Conservation (phyloP, 768 basidiomycete species). For the Gymnopilus dilepis region DNA sequence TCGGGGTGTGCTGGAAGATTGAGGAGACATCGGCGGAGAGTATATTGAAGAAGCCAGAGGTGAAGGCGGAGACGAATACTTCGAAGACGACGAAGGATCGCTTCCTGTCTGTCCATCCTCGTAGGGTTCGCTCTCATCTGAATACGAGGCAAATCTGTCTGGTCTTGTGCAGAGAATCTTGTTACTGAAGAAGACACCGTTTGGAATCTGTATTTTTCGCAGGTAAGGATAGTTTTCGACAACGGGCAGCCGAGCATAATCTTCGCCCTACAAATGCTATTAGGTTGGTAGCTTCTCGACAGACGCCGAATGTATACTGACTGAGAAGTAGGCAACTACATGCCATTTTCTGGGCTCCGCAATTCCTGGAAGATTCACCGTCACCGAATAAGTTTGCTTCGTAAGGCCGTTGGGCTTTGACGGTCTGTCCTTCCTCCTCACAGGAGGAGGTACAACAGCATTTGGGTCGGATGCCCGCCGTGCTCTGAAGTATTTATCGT, state of each 20-base stretch:
- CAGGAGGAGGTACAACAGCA: slow-evolving; percentile 59
- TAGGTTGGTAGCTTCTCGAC: slow-evolving; percentile 3
- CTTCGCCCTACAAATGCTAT: slow-evolving; percentile 55
- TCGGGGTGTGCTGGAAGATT: slow-evolving; percentile 13
- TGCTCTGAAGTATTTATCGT: slow-evolving; percentile 43
- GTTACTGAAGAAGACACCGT: slow-evolving; percentile 75
- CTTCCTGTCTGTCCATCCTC: slow-evolving; percentile 35
- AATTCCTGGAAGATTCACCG: slow-evolving; percentile 66
- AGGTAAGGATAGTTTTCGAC: slow-evolving; percentile 80
- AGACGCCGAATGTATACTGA: slow-evolving; percentile 36
- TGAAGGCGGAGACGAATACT: slow-evolving; percentile 19
- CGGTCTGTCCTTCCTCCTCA: slow-evolving; percentile 76
- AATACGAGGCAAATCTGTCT: slow-evolving; percentile 50
- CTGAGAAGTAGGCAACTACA: slow-evolving; percentile 83
- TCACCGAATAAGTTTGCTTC: slow-evolving; percentile 85
- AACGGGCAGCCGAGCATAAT: slow-evolving; percentile 72
- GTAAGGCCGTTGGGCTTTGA: slow-evolving; percentile 83
- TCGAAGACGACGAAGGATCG: slow-evolving; percentile 24
- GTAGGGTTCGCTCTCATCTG: slow-evolving; percentile 49
- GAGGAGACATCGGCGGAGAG: slow-evolving; percentile 18
- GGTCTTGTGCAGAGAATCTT: slow-evolving; percentile 51
- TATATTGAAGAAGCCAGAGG: slow-evolving; percentile 19
- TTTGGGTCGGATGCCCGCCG: slow-evolving; percentile 65
- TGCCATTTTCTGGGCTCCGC: slow-evolving; percentile 77
- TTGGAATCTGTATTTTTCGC: slow-evolving; percentile 67